Percentiles rank a stretch among this genome's conserved stretches.
Evolutionary conservation across 306 rosid species (phyloP).

Genomic region (Coriaria nepalensis): DNA sequence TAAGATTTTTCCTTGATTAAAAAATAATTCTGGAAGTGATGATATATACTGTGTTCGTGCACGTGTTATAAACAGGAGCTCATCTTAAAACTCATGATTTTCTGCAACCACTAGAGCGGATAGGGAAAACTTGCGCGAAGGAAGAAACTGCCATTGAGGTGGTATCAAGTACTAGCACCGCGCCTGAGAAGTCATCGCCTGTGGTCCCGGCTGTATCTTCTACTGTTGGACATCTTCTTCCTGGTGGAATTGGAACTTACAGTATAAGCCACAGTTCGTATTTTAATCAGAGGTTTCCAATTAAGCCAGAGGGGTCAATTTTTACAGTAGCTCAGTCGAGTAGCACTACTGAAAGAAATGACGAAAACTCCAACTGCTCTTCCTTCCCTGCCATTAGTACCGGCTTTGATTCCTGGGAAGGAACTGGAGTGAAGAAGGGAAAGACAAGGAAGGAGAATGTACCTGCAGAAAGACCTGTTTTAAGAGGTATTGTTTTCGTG

Average conservation of each 20-base stretch:
- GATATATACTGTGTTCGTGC: not conserved
- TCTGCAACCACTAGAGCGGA: slow-evolving; percentile 71
- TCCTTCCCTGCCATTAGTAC: slow-evolving; percentile 61
- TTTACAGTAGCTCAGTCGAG: slow-evolving; percentile 43
- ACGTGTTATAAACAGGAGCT: slow-evolving; percentile 32
- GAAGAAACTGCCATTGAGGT: slow-evolving; percentile 43
- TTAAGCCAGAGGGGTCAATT: slow-evolving; percentile 50
- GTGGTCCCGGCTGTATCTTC: slow-evolving; percentile 17
- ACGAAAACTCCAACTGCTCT: slow-evolving; percentile 73
- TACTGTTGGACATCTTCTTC: slow-evolving; percentile 66
- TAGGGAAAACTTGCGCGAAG: slow-evolving; percentile 39
- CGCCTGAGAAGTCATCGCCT: slow-evolving; percentile 26
- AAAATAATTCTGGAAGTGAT: not conserved
- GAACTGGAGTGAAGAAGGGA: slow-evolving; percentile 64
- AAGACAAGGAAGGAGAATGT: slow-evolving; percentile 85
- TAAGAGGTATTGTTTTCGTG: slow-evolving; percentile 35
- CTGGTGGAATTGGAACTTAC: slow-evolving; percentile 96
- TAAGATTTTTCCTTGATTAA: too few relatives aligned
- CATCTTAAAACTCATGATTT: slow-evolving; percentile 85
- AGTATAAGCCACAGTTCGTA: slow-evolving; percentile 72
- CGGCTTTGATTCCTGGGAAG: slow-evolving; percentile 92
- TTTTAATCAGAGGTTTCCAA: slow-evolving; percentile 49
- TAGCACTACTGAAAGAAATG: slow-evolving; percentile 42
- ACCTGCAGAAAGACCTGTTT: slow-evolving; percentile 27
- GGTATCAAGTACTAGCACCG: slow-evolving; percentile 20